Evolutionary conservation across 352 stramenopile genomes (phyloP).

Genomic region (Globisporangium barbulae): DNA sequence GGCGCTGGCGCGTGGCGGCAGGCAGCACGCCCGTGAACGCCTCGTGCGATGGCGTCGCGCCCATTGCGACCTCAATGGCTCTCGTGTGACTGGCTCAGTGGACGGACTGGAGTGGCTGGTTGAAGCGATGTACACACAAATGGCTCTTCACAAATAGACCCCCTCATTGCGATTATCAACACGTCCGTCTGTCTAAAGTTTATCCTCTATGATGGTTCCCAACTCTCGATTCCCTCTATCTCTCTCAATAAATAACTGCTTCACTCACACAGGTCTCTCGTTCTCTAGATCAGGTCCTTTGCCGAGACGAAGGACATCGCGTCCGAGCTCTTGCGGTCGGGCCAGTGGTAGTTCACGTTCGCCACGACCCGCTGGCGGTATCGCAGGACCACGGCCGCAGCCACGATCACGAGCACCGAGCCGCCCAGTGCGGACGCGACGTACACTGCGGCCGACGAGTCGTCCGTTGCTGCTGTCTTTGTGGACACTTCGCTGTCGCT

Average conservation of each 20-base stretch:
- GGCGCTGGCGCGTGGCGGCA: neutral
- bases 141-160: neutral
- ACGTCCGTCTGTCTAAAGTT: too few species aligned
- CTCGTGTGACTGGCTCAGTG: neutral
- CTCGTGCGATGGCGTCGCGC: neutral
- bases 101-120: too few species aligned
- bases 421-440: conserved; percentile 14
- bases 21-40: conserved; percentile 9
- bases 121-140: too few species aligned
- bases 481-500: conserved; percentile 8
- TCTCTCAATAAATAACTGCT: conserved; percentile 6
- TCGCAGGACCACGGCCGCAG: neutral
- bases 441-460: conserved; percentile 12
- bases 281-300: conserved; percentile 14
- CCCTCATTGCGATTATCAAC: neutral
- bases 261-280: neutral
- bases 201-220: neutral
- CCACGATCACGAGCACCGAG: conserved; percentile 7
- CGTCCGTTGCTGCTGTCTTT: neutral
- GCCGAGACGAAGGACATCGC: conserved; percentile 18
- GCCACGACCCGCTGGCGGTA: conserved; percentile 14
- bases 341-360: conserved; percentile 18
- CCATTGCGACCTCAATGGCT: conserved; percentile 3
- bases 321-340: conserved; percentile 18
- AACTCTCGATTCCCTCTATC: neutral